Conservation (phyloP, 2,329 filamentous ascomycete genomes). For the Eurotiales sp. region DNA sequence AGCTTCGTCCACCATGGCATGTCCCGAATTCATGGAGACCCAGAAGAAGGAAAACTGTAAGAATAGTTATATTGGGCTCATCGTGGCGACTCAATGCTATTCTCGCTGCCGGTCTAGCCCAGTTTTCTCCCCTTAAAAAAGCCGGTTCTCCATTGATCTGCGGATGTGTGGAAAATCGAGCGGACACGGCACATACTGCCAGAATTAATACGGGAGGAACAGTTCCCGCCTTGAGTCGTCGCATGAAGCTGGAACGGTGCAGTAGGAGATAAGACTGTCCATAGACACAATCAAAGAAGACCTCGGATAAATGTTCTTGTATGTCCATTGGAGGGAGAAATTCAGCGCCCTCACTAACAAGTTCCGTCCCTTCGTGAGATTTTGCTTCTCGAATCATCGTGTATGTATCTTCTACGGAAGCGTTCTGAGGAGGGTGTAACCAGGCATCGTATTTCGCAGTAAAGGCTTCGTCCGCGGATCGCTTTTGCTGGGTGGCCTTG, state of each 20-base stretch:
- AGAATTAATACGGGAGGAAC: conserved; percentile 86
- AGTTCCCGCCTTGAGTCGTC: conserved; percentile 68
- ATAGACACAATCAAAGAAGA: conserved; percentile 95
- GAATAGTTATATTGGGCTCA: conserved; percentile 90
- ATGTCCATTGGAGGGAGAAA: conserved; percentile 79
- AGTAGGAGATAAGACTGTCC: conserved; percentile 92
- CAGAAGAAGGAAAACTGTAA: conserved; percentile 84
- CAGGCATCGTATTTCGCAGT: conserved; percentile 75
- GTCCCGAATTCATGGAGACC: conserved; percentile 95
- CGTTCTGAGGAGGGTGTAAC: conserved; percentile 58
- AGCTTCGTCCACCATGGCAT: conserved; percentile 91
- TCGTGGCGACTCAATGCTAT: conserved; percentile 87
- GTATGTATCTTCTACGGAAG: conserved; percentile 47
- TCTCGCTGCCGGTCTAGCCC: conserved; percentile 80
- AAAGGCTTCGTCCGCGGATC: conserved; percentile 83
- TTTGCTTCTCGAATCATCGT: conserved; percentile 56
- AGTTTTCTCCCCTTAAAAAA: conserved; percentile 85
- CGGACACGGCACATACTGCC: conserved; percentile 93
- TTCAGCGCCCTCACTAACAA: conserved; percentile 78
- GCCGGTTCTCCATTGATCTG: conserved; percentile 70
- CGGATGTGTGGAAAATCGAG: conserved; percentile 87
- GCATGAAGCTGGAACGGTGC: conserved; percentile 96
- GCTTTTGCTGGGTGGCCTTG: conserved; percentile 55
- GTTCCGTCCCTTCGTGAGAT: conserved; percentile 68
- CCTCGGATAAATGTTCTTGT: conserved; percentile 87